Evolutionary conservation across 1,139 yeast genomes (phyloP).

Genomic region (Candida labiduridarum): DNA sequence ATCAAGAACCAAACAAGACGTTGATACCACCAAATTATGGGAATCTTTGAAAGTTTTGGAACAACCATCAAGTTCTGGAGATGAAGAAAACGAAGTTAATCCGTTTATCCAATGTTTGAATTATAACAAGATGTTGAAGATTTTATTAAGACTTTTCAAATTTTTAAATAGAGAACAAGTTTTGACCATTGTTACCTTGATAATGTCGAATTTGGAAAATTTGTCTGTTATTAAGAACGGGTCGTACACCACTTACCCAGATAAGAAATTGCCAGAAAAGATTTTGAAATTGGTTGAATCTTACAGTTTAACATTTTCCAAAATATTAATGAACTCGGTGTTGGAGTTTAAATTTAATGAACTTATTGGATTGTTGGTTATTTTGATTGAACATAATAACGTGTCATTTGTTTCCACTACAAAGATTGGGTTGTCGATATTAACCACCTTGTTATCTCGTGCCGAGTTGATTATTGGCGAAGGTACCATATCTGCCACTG

Average conservation of each 20-base stretch:
- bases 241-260: slow-evolving; percentile 68
- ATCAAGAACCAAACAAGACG: slow-evolving; percentile 65
- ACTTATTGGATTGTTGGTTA: slow-evolving; percentile 78
- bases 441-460: slow-evolving; percentile 86
- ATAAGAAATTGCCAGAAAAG: slow-evolving; percentile 53
- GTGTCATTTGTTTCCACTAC: slow-evolving; percentile 78
- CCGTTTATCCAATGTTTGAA: slow-evolving; percentile 86
- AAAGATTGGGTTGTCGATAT: slow-evolving; percentile 81
- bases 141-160: slow-evolving; percentile 86
- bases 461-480: slow-evolving; percentile 94
- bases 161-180: slow-evolving; percentile 79
- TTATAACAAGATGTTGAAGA: slow-evolving; percentile 85
- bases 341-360: slow-evolving; percentile 83
- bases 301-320: slow-evolving; percentile 81
- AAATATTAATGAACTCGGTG: slow-evolving; percentile 81
- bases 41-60: slow-evolving; percentile 71
- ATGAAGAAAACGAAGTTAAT: slow-evolving; percentile 52
- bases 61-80: slow-evolving; percentile 48
- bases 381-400: slow-evolving; percentile 71
- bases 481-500: slow-evolving; percentile 59
- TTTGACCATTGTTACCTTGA: slow-evolving; percentile 73
- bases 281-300: slow-evolving; percentile 70
- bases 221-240: slow-evolving; percentile 79
- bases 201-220: slow-evolving; percentile 81
- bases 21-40: slow-evolving; percentile 70